phyloP scores from a whole-genome alignment of 306 rosid species.

The Phaseolus lunatus region DNA sequence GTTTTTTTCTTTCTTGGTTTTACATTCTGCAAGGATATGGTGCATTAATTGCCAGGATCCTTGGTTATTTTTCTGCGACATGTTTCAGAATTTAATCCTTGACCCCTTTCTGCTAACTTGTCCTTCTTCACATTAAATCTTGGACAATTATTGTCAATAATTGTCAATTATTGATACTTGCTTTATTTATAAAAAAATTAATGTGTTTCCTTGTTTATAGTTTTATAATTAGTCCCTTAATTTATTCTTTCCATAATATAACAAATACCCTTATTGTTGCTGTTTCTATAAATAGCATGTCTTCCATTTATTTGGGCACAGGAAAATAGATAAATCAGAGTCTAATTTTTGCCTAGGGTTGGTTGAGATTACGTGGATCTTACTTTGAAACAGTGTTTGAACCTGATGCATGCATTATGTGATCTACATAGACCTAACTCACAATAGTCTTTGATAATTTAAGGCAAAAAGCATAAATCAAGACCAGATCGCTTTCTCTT shows the following conservation, averaged over 20 bases:
- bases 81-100: neutral
- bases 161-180: neutral
- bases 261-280: neutral
- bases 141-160: neutral
- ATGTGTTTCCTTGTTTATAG: slow-evolving; percentile 7
- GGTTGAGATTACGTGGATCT: slow-evolving; percentile 13
- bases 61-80: neutral
- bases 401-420: neutral
- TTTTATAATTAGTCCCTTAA: slow-evolving; percentile 12
- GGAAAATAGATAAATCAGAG: neutral
- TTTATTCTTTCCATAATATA: neutral
- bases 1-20: neutral
- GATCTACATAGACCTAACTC: neutral
- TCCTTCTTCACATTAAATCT: neutral
- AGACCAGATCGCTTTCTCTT: slow-evolving; percentile 11
- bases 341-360: neutral
- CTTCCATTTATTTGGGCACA: neutral
- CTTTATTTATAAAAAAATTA: slow-evolving; percentile 17
- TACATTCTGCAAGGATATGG: slow-evolving; percentile 27
- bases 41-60: slow-evolving; percentile 13
- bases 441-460: neutral
- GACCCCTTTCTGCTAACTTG: neutral
- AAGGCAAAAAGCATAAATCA: neutral
- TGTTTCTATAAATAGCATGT: neutral
- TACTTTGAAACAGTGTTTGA: slow-evolving; percentile 32